Conservation (phyloP, 257 asterid species). For the Solanum corneliomulleri region DNA sequence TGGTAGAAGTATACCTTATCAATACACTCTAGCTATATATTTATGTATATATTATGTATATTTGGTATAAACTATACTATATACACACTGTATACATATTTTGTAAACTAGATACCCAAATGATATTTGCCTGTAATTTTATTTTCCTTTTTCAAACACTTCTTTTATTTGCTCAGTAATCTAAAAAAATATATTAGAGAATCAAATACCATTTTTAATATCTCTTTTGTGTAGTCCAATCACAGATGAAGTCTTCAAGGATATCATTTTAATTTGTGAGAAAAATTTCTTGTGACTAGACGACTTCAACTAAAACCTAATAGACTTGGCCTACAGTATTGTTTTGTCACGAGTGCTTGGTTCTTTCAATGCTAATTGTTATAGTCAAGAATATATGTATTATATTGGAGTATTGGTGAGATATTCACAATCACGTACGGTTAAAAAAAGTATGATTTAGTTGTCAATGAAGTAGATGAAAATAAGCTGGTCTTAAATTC, state of each 20-base stretch:
- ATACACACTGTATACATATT: not conserved
- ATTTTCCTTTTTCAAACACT: not conserved
- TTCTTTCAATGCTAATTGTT: not conserved
- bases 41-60: too few species aligned
- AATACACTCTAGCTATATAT: not conserved
- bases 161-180: not conserved
- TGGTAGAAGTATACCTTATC: not conserved
- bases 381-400: not conserved
- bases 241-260: not conserved
- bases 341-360: not conserved
- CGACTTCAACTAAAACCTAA: not conserved
- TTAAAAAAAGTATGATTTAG: not conserved
- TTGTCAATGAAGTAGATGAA: not conserved
- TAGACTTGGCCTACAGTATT: not conserved
- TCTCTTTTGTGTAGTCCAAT: not conserved
- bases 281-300: not conserved
- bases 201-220: not conserved
- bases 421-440: not conserved
- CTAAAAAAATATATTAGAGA: not conserved
- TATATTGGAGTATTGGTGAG: not conserved
- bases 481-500: rapidly evolving
- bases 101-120: not conserved
- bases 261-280: not conserved
- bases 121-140: not conserved
- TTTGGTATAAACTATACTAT: not conserved